Evolutionary conservation across 2,329 filamentous ascomycete species (phyloP), one percentile per base, ranked within the genome.

Genomic region (Trematosphaeria pertusa): DNA sequence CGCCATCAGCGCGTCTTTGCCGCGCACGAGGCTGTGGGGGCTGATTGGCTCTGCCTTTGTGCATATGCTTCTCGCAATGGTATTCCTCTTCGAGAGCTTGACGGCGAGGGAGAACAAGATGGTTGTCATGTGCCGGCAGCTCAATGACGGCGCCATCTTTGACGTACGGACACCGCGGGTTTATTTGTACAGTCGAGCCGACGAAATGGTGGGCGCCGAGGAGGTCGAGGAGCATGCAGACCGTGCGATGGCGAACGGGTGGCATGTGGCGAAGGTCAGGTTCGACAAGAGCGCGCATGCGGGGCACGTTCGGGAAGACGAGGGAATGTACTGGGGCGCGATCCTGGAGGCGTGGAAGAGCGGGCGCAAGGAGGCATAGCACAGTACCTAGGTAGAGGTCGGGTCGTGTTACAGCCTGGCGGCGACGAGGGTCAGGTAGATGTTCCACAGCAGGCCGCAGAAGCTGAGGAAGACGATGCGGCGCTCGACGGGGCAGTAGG

Each of bases 391-490:
- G n/a, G n/a, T n/a, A n/a, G n/a, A n/a, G n/a, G n/a, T n/a, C n/a
- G n/a, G n/a, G n/a, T n/a, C 9, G 22, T 17, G 48, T 33, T 62
- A 71, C 24, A 70, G 43, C n/a, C 64, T 54, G 15, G 62, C 58
- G 11, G 69, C 80, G 46, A 86, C 74, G 54, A 92, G 73, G 57
- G 86, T 90, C 70, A 92, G 76, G 67, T 89, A 91, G 28, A 91
- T 77, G 1, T 87, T 87, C 89, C 89, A 93, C 9, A 78, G 78
- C 30, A 92, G 77, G 6, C 89, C 88, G 26, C 87, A 88, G 51
- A 87, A 71, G 56, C 84, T 84, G n/a, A 86, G 86, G 50, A 92
- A 81, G 41, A 91, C 74, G 56, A 88, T 88, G 20, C 89, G 79
- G 20, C 78, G 78, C 67, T 90, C 82, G 10, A 91, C 82, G 10